Evolutionary conservation across 2,329 filamentous ascomycete species (phyloP), one percentile per base, ranked within the genome.

Genomic region (Proliferodiscus dingleyae): DNA sequence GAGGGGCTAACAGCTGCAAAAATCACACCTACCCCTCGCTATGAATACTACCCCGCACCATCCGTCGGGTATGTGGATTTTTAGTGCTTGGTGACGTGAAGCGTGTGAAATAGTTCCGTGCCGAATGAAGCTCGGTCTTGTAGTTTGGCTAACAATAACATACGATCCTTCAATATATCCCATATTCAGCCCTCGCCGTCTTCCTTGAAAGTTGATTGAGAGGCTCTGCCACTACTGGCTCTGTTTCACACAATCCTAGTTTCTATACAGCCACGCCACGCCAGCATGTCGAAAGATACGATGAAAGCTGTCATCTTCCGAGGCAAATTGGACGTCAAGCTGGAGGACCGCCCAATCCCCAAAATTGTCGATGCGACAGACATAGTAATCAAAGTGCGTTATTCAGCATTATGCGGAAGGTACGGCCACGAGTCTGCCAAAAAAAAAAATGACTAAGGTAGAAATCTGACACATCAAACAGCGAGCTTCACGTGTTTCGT

Each of bases 261-360:
- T n/a, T n/a, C n/a, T n/a, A n/a, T n/a, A n/a, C n/a, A n/a, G n/a
- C n/a, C n/a, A n/a, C n/a, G n/a, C n/a, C n/a, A n/a, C n/a, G n/a
- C n/a, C n/a, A 41, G 28, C 2, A 58, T 59, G 54, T 34, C 56
- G 10, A 52, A 55, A 37, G 59, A 61, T 52, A 87, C 78, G 0
- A 95, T 96, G 90, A 86, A 87, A 66, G 89, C 89, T 23, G 87
- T 96, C 23, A 78, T 95, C 44, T 94, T 95, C 69, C 83, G 91
- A 51, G 88, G 85, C 4, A 53, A 47, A 7, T 36, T 59, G 10
- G 47, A 60, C 19, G 52, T 61, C 8, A 34, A 43, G 18, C 40
- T 96, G 45, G 85, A 95, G 68, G 80, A 93, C 49, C 77, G 87
- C 16, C 89, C 89, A 0, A 75, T 91, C 10, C 90, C 90, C 1